Base-by-base conservation (phyloP, 2,329 filamentous ascomycete genomes). In the Fusarium nanum region DNA sequence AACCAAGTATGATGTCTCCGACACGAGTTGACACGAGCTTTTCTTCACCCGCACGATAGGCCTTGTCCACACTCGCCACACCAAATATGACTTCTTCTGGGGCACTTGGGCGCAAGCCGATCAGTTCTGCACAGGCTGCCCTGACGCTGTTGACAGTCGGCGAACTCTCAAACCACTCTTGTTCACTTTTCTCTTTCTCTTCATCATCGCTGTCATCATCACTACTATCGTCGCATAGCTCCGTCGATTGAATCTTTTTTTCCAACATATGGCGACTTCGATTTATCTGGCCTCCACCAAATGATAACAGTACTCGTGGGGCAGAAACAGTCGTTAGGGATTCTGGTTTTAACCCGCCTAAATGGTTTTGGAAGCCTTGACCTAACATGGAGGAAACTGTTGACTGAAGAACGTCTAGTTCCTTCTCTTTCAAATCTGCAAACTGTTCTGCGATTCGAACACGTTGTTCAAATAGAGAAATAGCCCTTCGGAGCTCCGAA, bases 381-480 rank as follows among this genome's bases (percentile, higher is more conserved):
- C 7, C 49, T 6, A 53, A 13, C 23, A 53, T 27, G 37, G 49
- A 53, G 13, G 34, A 25, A 30, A 42, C 49, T 20, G 49, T 53
- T 22, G 49, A 41, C 34, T 42, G 9, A 13, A 53, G 37, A 53
- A 53, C 37, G 13, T 53, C 49, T 14, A 53, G 14, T 22, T 53
- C 49, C 14, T 27, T 42, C 34, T 41, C 12, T 42, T 53, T 53
- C 34, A 53, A 23, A 42, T 42, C 34, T 42, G 23, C 49, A 42
- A 53, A 53, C n/a, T 53, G 23, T 18, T 53, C 49, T 53, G 49
- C 49, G 12, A 53, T 53, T 27, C 49, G 34, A 42, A 42, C 37
- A 42, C 49, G 49, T 13, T 53, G 32, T 42, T 53, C 49, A 53
- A 41, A 53, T 22, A 53, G 23, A 30, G 49, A 27, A 27, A 53